phyloP scores from a whole-genome alignment of 176 grass and related monocot species.

The Luzula sylvatica region DNA sequence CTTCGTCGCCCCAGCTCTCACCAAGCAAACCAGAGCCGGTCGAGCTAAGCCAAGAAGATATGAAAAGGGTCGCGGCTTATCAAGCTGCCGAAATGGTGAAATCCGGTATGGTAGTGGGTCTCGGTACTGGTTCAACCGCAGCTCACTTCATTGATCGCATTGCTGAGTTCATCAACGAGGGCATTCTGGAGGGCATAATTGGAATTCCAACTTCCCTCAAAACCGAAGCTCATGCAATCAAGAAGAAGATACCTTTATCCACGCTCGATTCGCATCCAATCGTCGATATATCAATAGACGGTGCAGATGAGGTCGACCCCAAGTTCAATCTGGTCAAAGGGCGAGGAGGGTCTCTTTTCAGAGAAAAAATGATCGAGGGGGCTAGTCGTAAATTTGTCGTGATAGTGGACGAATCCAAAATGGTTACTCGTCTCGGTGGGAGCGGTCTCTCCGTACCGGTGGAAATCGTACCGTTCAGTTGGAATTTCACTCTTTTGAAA shows the following conservation, averaged over 20 bases:
- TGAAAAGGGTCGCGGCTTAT: slow-evolving; percentile 14
- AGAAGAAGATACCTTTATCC: slow-evolving; percentile 16
- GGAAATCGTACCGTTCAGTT: slow-evolving; percentile 63
- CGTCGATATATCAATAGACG: slow-evolving; percentile 47
- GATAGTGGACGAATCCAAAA: slow-evolving; percentile 72
- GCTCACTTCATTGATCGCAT: slow-evolving; percentile 26
- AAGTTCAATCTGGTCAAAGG: slow-evolving; percentile 70
- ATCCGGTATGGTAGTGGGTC: slow-evolving; percentile 22
- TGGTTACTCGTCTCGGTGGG: slow-evolving; percentile 40
- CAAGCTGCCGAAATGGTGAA: slow-evolving; percentile 5
- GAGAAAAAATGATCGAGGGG: slow-evolving; percentile 78
- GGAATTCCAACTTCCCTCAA: slow-evolving; percentile 17
- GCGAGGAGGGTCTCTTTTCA: slow-evolving; percentile 59
- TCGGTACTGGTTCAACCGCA: slow-evolving; percentile 25
- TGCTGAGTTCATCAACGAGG: slow-evolving; percentile 11
- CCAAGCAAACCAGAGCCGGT: not conserved
- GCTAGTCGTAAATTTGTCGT: slow-evolving; percentile 42
- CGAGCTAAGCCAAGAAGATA: slow-evolving; percentile 13
- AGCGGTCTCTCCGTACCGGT: slow-evolving; percentile 45
- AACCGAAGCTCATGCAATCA: slow-evolving; percentile 3
- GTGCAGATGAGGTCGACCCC: slow-evolving; percentile 69
- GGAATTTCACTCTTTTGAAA: slow-evolving; percentile 25
- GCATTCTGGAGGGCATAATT: slow-evolving; percentile 1
- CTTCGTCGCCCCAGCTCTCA: slow-evolving; percentile 1
- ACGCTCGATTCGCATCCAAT: slow-evolving; percentile 22